Conservation (phyloP, 1,284 basidiomycete genomes). For the Irpex lacteus region DNA sequence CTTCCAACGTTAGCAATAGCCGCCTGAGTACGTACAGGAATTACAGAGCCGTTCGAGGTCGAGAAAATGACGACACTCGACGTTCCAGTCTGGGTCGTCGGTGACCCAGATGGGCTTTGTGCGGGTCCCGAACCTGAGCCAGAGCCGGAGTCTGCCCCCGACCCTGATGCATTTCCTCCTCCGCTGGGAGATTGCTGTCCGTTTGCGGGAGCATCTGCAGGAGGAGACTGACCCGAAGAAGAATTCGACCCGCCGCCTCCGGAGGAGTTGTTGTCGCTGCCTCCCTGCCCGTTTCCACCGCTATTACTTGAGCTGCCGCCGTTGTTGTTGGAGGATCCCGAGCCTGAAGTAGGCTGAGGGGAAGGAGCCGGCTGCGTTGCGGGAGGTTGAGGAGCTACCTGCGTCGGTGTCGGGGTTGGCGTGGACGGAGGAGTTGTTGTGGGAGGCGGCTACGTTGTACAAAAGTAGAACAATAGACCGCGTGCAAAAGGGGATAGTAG, state of each 20-base stretch:
- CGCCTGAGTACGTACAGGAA: neutral
- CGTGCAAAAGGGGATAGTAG: neutral
- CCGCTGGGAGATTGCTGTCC: neutral
- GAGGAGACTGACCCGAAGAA: neutral
- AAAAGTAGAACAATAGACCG: neutral
- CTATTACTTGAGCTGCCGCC: constrained; percentile 1
- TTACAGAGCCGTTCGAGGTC: constrained; percentile 5
- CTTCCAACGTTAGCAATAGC: neutral
- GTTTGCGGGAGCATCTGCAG: neutral
- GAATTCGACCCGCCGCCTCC: neutral
- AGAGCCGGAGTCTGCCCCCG: neutral
- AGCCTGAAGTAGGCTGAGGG: constrained; percentile 8
- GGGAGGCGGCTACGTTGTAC: neutral
- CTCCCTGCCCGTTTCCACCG: neutral
- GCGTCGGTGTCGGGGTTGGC: neutral
- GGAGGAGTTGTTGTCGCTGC: neutral
- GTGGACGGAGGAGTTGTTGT: neutral
- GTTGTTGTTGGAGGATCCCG: neutral
- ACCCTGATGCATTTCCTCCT: neutral
- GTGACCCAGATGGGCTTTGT: neutral
- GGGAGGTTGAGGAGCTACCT: neutral
- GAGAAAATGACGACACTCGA: neutral
- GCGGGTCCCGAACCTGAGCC: neutral
- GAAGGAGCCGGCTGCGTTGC: constrained; percentile 9
- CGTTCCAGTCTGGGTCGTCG: neutral